Evolutionary conservation across 768 basidiomycete species (phyloP).

Genomic region (Rhodotorula sphaerocarpa): DNA sequence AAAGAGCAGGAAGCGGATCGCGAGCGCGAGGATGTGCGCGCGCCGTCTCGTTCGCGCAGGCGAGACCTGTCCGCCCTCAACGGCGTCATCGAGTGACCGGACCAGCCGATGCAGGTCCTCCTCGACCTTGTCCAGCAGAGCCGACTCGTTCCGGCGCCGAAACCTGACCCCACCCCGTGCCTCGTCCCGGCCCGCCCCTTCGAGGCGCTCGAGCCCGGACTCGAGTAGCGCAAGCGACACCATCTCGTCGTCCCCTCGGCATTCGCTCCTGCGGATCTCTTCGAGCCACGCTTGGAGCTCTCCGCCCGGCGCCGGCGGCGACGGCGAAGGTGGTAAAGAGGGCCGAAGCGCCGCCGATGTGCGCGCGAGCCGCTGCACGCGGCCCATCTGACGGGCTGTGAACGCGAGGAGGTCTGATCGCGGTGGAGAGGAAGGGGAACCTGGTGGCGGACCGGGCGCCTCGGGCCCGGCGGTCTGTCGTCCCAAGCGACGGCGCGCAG

Average conservation of each 20-base stretch:
- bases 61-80: not conserved
- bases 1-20: conserved; percentile 30
- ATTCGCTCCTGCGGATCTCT: conserved; percentile 4
- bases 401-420: conserved; percentile 7
- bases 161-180: not conserved
- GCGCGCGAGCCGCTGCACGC: not conserved
- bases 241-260: not conserved
- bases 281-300: not conserved
- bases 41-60: conserved; percentile 1
- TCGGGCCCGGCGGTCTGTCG: too few relatives aligned
- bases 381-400: conserved; percentile 2
- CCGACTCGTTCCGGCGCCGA: not conserved
- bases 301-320: not conserved
- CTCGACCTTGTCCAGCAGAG: conserved; percentile 9
- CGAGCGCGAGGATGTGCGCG: conserved; percentile 24
- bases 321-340: too few relatives aligned
- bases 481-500: too few relatives aligned
- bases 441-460: too few relatives aligned
- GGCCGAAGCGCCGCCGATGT: too few relatives aligned
- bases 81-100: conserved; percentile 5
- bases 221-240: conserved; percentile 25
- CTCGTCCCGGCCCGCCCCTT: not conserved
- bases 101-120: conserved; percentile 12
- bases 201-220: conserved; percentile 9
- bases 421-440: too few relatives aligned